Conservation (phyloP, 2,329 filamentous ascomycete species). For the Cercospora zeae-maydis region DNA sequence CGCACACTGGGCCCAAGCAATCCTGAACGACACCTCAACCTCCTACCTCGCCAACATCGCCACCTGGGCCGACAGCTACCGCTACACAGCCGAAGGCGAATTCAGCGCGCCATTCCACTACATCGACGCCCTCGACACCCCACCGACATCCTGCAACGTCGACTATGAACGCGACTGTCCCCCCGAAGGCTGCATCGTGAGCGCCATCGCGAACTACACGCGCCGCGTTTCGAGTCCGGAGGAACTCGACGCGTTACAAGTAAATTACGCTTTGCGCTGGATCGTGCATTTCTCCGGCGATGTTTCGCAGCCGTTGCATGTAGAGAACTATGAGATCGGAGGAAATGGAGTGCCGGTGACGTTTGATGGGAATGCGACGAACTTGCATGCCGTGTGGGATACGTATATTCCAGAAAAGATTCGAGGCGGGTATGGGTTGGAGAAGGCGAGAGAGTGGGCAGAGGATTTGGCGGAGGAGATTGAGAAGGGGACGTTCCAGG, state of each 20-base stretch:
- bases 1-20: slow-evolving; percentile 43
- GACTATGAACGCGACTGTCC: slow-evolving; percentile 52
- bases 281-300: slow-evolving; percentile 63
- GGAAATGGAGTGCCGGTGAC: slow-evolving; percentile 46
- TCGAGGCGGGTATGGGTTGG: slow-evolving; percentile 39
- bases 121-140: slow-evolving; percentile 50
- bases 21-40: slow-evolving; percentile 44
- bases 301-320: slow-evolving; percentile 60
- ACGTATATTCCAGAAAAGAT: slow-evolving; percentile 45
- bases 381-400: slow-evolving; percentile 47
- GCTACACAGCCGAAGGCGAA: slow-evolving; percentile 46
- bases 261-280: slow-evolving; percentile 48
- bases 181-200: slow-evolving; percentile 49
- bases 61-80: slow-evolving; percentile 54
- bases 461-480: slow-evolving; percentile 38
- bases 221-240: slow-evolving; percentile 36
- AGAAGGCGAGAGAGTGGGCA: slow-evolving; percentile 41
- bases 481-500: slow-evolving; percentile 39
- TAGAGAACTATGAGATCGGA: slow-evolving; percentile 46
- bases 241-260: slow-evolving; percentile 33
- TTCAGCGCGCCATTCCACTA: slow-evolving; percentile 50
- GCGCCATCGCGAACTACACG: slow-evolving; percentile 54
- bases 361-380: slow-evolving; percentile 41
- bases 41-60: slow-evolving; percentile 51
- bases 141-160: slow-evolving; percentile 48